Conservation (phyloP, 208 protist genomes). For the Herpetomonas tarakana region DNA sequence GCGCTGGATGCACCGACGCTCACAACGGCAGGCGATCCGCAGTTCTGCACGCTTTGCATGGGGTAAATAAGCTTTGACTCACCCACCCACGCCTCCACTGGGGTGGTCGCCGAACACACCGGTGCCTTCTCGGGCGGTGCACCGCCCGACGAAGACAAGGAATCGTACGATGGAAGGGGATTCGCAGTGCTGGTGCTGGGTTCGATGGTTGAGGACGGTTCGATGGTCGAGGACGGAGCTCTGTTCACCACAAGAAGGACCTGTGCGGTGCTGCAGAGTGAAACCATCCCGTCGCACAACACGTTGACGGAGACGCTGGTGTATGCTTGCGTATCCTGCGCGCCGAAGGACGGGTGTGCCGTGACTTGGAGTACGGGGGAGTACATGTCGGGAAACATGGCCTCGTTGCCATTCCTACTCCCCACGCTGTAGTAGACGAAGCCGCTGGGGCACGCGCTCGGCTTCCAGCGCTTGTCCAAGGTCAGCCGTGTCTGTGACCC, state of each 20-base stretch:
- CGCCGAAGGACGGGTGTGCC: too few species aligned
- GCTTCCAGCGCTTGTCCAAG: conserved; percentile 3
- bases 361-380: conserved; percentile 1
- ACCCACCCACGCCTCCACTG: background rate
- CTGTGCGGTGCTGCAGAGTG: too few species aligned
- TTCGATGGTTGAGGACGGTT: conserved; percentile 11
- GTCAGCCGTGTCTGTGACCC: conserved; percentile 2
- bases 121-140: too few species aligned
- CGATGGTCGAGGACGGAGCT: background rate
- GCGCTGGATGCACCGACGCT: conserved; percentile 6
- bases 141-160: too few species aligned
- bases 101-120: too few species aligned
- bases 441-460: conserved; percentile 16
- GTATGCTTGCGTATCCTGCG: conserved; percentile 15
- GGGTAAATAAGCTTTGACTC: conserved; percentile 7
- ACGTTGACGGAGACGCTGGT: conserved; percentile 30
- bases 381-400: conserved; percentile 21
- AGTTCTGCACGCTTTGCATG: conserved; percentile 17
- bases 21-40: conserved; percentile 9
- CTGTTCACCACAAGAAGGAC: conserved; percentile 13
- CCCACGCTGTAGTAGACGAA: conserved; percentile 25
- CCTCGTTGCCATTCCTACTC: conserved; percentile 24
- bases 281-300: conserved; percentile 43
- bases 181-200: conserved; percentile 8
- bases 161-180: too few species aligned